Base-by-base conservation (phyloP, 441 rosid genomes). In the Populus hybrid region DNA sequence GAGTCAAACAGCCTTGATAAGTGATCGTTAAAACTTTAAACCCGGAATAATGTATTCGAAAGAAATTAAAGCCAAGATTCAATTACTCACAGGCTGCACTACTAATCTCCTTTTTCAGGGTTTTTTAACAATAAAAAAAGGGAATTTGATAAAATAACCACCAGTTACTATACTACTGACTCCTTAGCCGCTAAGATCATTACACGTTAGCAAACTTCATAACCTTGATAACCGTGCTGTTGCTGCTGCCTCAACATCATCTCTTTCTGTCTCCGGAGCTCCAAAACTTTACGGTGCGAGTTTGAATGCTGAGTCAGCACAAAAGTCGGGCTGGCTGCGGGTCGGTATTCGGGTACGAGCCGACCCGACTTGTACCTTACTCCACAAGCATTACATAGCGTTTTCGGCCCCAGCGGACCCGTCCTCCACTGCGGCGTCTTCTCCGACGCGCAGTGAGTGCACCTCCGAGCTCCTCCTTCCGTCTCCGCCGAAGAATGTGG, bases 371-470 rank as follows among this genome's bases (percentile, higher is more conserved):
- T 94, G 83, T 87, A 94, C 77, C 98, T 69, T 18, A 94, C 98
- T 2, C 98, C 98, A 24, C 98, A 94, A 0, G 98, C 28, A 26
- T 26, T 26, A 26, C 28, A 26, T 26, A 26, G 80, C 10, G 98
- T 94, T 82, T 94, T 94, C 2, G 98, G 96, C 1, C 99, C 99
- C 89, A 90, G 83, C 20, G 99, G 99, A 23, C 99, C 99, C 3
- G 98, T 92, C 28, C 99, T 77, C 99, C 99, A 94, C 81, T 94
- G 99, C 36, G 99, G 99, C 10, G 99, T 94, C 90, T 92, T 94
- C 77, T 93, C 99, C 12, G 97, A 89, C 28, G 93, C 92, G 75
- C 99, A 94, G 78, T 94, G 99, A 23, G 85, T 81, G 79, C 98
- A 93, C 79, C 83, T 83, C 77, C 98, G 71, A 59, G 81, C 73